Evolutionary conservation across 1,139 yeast species (phyloP).

Genomic region (Taiozyma sp.): DNA sequence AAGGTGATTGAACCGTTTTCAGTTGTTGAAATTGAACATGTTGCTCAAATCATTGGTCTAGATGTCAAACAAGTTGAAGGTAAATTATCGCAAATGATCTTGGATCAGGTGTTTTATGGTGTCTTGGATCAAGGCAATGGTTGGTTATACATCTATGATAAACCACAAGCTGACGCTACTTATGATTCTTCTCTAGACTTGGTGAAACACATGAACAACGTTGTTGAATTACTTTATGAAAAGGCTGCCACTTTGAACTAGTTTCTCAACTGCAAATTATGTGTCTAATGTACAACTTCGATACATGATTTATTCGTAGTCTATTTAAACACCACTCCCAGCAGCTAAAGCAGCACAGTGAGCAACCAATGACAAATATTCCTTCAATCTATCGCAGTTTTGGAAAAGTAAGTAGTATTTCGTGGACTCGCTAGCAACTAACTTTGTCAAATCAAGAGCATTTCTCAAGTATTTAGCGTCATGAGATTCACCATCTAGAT

Average conservation of each 20-base stretch:
- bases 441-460: constrained; percentile 54
- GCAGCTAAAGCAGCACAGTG: constrained; percentile 25
- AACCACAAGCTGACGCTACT: constrained; percentile 84
- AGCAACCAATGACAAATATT: constrained; percentile 58
- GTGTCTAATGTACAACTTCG: not conserved
- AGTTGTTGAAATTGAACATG: constrained; percentile 86
- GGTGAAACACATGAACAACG: constrained; percentile 80
- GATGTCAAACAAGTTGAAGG: constrained; percentile 91
- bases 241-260: constrained; percentile 80
- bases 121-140: constrained; percentile 98
- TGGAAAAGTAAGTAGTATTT: constrained; percentile 51
- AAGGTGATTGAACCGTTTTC: constrained; percentile 96
- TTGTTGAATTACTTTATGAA: constrained; percentile 88
- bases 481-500: constrained; percentile 37
- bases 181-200: constrained; percentile 87
- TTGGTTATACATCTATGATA: constrained; percentile 89
- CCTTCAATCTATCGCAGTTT: constrained; percentile 55
- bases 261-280: not conserved
- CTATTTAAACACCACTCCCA: constrained; percentile 13
- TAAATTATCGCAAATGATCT: constrained; percentile 91
- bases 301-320: not conserved
- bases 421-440: constrained; percentile 46
- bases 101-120: constrained; percentile 91
- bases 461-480: constrained; percentile 37
- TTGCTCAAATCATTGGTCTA: constrained; percentile 84